phyloP scores from a whole-genome alignment of 768 basidiomycete genomes.

The Tylopilus felleus region DNA sequence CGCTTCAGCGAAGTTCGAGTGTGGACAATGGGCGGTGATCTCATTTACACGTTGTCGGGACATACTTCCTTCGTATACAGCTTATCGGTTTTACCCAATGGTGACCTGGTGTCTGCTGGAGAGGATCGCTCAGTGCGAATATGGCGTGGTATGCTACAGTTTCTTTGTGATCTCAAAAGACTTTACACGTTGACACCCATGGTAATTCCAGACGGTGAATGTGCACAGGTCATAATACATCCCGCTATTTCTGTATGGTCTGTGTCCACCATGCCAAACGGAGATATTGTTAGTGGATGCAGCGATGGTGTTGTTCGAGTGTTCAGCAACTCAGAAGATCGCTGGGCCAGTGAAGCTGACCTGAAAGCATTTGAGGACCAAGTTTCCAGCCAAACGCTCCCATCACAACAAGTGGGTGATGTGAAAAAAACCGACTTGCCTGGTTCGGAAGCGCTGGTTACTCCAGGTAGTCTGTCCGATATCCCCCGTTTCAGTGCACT shows the following conservation, averaged over 20 bases:
- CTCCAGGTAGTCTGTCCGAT: conserved; percentile 50
- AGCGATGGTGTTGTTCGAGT: conserved; percentile 88
- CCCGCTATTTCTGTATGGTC: conserved; percentile 98
- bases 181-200: neutral
- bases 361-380: conserved; percentile 68
- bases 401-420: conserved; percentile 87
- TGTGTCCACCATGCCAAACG: conserved; percentile 81
- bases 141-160: conserved; percentile 67
- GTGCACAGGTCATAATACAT: conserved; percentile 83
- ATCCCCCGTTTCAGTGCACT: neutral
- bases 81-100: conserved; percentile 73
- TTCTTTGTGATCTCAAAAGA: neutral
- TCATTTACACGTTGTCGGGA: conserved; percentile 76
- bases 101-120: conserved; percentile 84
- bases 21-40: conserved; percentile 83
- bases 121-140: conserved; percentile 92
- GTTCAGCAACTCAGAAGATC: conserved; percentile 70
- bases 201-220: conserved; percentile 68
- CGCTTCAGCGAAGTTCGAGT: conserved; percentile 78
- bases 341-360: conserved; percentile 67
- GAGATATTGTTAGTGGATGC: conserved; percentile 88
- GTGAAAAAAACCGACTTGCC: conserved; percentile 90
- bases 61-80: conserved; percentile 98
- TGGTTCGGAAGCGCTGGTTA: conserved; percentile 72
- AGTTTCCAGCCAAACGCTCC: conserved; percentile 75